These are phyloP conservation scores for Theileria equi DNA, from an alignment of 169 alveolate genomes.

Conservation along the genomic window DNA sequence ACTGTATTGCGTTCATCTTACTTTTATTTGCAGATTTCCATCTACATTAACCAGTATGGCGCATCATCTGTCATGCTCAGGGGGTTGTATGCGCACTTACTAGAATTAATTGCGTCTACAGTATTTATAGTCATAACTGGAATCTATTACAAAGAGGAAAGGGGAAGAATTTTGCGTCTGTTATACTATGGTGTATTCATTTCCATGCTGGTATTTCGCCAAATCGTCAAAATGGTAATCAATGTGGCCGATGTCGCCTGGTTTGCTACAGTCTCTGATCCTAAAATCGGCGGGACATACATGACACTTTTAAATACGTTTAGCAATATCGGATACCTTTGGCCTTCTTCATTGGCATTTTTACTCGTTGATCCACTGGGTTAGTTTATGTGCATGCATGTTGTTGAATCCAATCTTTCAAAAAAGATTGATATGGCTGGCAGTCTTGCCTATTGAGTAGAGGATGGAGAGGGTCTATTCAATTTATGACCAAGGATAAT, in stretches of 20 bases:
- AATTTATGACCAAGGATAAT: no score
- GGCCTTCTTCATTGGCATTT: constrained; percentile 25
- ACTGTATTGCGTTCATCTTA: neutral
- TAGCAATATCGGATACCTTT: constrained; percentile 68
- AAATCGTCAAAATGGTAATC: constrained; percentile 1
- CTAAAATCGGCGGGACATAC: constrained; percentile 81
- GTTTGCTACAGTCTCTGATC: constrained; percentile 77
- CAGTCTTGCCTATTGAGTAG: no score
- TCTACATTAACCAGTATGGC: neutral
- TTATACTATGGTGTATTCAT: constrained; percentile 3
- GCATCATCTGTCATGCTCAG: neutral
- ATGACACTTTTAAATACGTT: constrained; percentile 82
- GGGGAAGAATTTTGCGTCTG: neutral
- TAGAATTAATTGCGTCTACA: no score
- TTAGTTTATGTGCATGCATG: no score
- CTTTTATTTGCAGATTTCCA: neutral
- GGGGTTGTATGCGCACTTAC: no score
- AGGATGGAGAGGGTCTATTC: no score
- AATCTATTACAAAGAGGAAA: constrained; percentile 10
- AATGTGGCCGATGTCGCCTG: constrained; percentile 65
- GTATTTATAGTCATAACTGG: constrained; percentile 26
- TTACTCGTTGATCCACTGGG: constrained; percentile 25
- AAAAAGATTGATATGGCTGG: no score
- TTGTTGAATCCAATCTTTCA: no score
- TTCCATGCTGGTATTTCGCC: constrained; percentile 8